phyloP scores from a whole-genome alignment of 2,329 filamentous ascomycete genomes.

The Cladophialophora chaetospira region DNA sequence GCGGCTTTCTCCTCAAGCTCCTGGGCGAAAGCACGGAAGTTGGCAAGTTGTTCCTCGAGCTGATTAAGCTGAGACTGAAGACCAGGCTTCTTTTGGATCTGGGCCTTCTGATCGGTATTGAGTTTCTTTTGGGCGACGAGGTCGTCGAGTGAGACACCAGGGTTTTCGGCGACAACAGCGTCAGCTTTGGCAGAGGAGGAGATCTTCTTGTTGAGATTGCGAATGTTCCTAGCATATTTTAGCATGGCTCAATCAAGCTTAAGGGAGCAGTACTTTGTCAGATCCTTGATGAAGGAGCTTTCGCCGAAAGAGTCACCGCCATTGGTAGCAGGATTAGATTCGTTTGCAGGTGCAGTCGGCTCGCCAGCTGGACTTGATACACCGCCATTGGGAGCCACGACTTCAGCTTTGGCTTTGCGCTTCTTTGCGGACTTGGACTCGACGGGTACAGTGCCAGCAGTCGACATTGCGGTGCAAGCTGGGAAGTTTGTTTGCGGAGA shows the following conservation, averaged over 20 bases:
- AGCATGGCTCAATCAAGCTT: constrained; percentile 10
- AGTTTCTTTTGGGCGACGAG: constrained; percentile 64
- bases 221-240: constrained; percentile 68
- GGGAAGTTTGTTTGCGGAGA: not conserved
- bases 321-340: constrained; percentile 52
- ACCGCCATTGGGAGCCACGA: constrained; percentile 56
- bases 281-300: constrained; percentile 79
- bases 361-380: constrained; percentile 48
- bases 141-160: constrained; percentile 62
- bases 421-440: constrained; percentile 69
- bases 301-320: constrained; percentile 65
- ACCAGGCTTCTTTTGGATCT: constrained; percentile 63
- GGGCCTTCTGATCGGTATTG: constrained; percentile 66
- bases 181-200: constrained; percentile 65
- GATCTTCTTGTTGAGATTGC: constrained; percentile 92
- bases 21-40: constrained; percentile 62
- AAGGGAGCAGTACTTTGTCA: constrained; percentile 71
- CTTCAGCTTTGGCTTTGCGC: constrained; percentile 55
- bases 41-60: constrained; percentile 61
- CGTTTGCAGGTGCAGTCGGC: constrained; percentile 25
- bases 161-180: constrained; percentile 61
- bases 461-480: constrained; percentile 22
- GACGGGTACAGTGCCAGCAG: constrained; percentile 20
- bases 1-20: constrained; percentile 59
- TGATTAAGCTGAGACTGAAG: constrained; percentile 59